Percentiles rank a stretch among this genome's conserved stretches.
Evolutionary conservation across 1,284 basidiomycete genomes (phyloP).

Genomic region (Mycena sp.): DNA sequence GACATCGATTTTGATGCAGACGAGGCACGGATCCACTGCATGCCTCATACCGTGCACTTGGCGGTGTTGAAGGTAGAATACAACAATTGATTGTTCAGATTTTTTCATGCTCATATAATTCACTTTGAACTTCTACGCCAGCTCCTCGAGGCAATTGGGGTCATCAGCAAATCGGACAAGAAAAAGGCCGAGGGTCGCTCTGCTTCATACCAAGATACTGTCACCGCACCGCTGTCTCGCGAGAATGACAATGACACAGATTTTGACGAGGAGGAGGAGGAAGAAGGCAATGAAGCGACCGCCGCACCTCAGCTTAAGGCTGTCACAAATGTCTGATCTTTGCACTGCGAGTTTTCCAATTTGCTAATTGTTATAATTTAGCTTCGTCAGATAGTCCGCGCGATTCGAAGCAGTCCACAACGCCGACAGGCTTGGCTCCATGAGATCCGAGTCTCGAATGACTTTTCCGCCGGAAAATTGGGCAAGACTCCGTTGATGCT

Average conservation of each 20-base stretch:
- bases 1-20: slow-evolving; percentile 21
- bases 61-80: slow-evolving; percentile 32
- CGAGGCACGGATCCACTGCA: slow-evolving; percentile 32
- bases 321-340: neutral
- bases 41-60: slow-evolving; percentile 42
- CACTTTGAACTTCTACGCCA: slow-evolving; percentile 1
- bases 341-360: too few relatives aligned
- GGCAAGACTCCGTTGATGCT: too few relatives aligned
- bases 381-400: too few relatives aligned
- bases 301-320: neutral
- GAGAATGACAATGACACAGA: neutral
- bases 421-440: too few relatives aligned
- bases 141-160: slow-evolving; percentile 41
- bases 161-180: slow-evolving; percentile 24
- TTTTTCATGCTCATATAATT: neutral
- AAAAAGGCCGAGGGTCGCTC: neutral
- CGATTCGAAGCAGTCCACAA: too few relatives aligned
- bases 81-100: neutral
- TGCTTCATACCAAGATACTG: neutral
- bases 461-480: too few relatives aligned
- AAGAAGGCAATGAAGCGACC: neutral
- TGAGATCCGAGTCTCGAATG: too few relatives aligned
- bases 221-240: neutral
- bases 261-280: slow-evolving; percentile 22
- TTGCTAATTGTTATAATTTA: too few relatives aligned